Evolutionary conservation across 345 rosid species (phyloP).

Genomic region (Rhodamnia rubescens): DNA sequence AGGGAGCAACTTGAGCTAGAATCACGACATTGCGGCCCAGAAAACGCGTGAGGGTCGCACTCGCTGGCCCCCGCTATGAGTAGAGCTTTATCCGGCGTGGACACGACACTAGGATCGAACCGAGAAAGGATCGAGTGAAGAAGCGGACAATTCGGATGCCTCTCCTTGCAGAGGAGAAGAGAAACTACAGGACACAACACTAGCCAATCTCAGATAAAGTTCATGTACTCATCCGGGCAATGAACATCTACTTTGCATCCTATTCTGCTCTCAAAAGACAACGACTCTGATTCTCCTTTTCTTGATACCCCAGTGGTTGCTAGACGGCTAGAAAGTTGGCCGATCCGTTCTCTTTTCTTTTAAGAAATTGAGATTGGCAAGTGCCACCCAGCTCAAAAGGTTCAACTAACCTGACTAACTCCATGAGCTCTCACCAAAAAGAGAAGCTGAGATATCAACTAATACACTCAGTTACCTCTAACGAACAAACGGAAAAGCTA

Average conservation of each 20-base stretch:
- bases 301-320: neutral
- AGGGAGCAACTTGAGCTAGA: too few relatives aligned
- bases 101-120: too few relatives aligned
- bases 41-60: too few relatives aligned
- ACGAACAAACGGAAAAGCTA: neutral
- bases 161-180: too few relatives aligned
- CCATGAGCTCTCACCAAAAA: neutral
- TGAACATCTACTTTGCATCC: neutral
- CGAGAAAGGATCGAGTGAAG: too few relatives aligned
- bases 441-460: neutral
- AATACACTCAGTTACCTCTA: neutral
- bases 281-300: neutral
- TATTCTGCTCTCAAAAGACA: neutral
- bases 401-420: neutral
- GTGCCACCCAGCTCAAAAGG: neutral
- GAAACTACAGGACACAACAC: too few relatives aligned
- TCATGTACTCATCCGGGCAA: neutral
- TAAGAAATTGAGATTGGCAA: neutral
- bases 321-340: neutral
- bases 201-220: too few relatives aligned
- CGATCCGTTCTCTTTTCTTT: neutral
- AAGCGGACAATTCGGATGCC: too few relatives aligned
- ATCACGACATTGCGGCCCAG: too few relatives aligned
- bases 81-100: too few relatives aligned
- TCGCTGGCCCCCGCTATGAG: too few relatives aligned